Percentiles rank a stretch among this genome's conserved stretches.
Evolutionary conservation across 345 rosid species (phyloP).

Genomic region (Salix koriyanagi): DNA sequence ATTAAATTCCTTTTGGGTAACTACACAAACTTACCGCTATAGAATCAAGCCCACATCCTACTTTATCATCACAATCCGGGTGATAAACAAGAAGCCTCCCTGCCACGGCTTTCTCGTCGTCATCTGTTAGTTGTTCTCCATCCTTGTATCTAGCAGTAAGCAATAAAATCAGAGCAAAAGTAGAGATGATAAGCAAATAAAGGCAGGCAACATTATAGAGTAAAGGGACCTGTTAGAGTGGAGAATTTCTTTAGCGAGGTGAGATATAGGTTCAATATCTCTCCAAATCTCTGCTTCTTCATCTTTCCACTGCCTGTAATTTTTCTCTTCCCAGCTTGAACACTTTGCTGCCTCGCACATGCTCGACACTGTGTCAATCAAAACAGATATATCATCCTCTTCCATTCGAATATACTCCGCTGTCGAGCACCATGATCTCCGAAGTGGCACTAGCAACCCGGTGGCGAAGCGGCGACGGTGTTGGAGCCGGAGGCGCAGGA

Average conservation of each 20-base stretch:
- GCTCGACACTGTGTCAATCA: constrained; percentile 21
- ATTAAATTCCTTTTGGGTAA: not conserved
- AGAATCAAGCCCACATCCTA: constrained; percentile 73
- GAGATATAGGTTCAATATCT: constrained; percentile 52
- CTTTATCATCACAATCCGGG: constrained; percentile 72
- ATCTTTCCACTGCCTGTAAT: constrained; percentile 73
- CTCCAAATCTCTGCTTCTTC: constrained; percentile 62
- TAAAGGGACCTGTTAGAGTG: constrained; percentile 59
- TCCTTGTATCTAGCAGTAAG: constrained; percentile 55
- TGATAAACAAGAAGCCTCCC: constrained; percentile 74
- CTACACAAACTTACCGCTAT: constrained; percentile 49
- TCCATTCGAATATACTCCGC: constrained; percentile 36
- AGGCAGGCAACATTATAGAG: not conserved
- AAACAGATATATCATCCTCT: constrained; percentile 30
- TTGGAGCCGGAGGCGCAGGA: constrained; percentile 37
- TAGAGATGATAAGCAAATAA: not conserved
- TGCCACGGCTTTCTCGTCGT: constrained; percentile 53
- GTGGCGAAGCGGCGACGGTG: constrained; percentile 24
- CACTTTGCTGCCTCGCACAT: constrained; percentile 31
- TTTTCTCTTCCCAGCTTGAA: constrained; percentile 53
- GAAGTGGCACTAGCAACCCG: constrained; percentile 27
- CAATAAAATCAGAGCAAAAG: constrained; percentile 1
- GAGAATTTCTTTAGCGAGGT: constrained; percentile 64
- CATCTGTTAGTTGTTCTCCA: constrained; percentile 58
- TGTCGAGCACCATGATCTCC: constrained; percentile 23